These are phyloP conservation scores for Myotisia sp. DNA, from an alignment of 2,329 filamentous ascomycete genomes.

Conservation along the genomic window DNA sequence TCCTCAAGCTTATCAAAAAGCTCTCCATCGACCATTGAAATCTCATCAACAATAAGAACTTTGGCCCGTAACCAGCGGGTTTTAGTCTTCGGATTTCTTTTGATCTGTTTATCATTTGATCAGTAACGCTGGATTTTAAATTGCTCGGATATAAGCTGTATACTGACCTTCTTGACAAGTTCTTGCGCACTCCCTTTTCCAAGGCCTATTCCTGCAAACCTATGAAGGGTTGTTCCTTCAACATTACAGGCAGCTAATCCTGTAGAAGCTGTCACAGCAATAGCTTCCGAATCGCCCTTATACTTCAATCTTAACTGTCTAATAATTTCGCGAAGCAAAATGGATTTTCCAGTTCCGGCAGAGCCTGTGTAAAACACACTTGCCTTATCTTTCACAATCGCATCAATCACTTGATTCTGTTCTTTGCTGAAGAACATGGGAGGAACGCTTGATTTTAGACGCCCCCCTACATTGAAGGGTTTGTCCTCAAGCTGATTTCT, in stretches of 20 bases:
- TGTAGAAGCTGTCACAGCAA: slow-evolving; percentile 90
- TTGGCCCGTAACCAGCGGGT: slow-evolving; percentile 80
- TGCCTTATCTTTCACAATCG: slow-evolving; percentile 65
- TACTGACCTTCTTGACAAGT: slow-evolving; percentile 58
- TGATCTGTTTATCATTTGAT: slow-evolving; percentile 39
- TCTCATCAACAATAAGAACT: slow-evolving; percentile 79
- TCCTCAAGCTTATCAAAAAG: slow-evolving; percentile 91
- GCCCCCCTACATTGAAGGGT: slow-evolving; percentile 18
- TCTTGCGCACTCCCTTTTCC: slow-evolving; percentile 74
- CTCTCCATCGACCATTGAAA: slow-evolving; percentile 97
- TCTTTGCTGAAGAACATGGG: slow-evolving; percentile 67
- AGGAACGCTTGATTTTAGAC: slow-evolving; percentile 28
- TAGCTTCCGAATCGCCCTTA: slow-evolving; percentile 59
- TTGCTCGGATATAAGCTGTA: slow-evolving; percentile 11
- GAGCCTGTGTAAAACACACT: slow-evolving; percentile 98
- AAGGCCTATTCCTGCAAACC: slow-evolving; percentile 86
- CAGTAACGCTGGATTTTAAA: slow-evolving; percentile 1
- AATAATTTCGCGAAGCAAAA: slow-evolving; percentile 87
- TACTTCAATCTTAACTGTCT: slow-evolving; percentile 63
- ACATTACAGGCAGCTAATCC: slow-evolving; percentile 94
- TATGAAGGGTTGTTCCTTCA: slow-evolving; percentile 87
- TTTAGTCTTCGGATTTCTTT: slow-evolving; percentile 73
- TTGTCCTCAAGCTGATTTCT: slow-evolving; percentile 27
- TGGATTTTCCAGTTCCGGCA: slow-evolving; percentile 91
- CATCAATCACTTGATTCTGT: slow-evolving; percentile 66